phyloP scores from a whole-genome alignment of 2,329 filamentous ascomycete species.

The Paecilomyces formosus region DNA sequence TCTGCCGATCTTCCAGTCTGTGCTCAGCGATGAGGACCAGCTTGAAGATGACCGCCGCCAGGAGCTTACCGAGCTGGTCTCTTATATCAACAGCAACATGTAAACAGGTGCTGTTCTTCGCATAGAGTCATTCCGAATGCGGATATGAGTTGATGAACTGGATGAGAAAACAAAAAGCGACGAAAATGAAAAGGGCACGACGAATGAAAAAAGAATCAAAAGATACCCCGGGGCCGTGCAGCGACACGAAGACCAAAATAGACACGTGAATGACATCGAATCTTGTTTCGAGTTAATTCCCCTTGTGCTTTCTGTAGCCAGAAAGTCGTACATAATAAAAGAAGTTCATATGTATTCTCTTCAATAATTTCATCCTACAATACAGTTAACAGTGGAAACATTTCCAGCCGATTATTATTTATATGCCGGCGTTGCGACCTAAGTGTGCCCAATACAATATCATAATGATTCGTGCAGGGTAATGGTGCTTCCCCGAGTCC shows the following conservation, averaged over 20 bases:
- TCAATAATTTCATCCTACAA: background rate
- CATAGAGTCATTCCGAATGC: background rate
- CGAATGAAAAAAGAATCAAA: background rate
- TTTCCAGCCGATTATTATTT: too few species aligned
- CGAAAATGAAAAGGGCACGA: background rate
- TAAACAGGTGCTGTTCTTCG: background rate
- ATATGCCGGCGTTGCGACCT: too few species aligned
- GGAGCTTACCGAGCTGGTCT: background rate
- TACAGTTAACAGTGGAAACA: background rate
- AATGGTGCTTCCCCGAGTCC: too few species aligned
- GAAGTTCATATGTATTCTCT: too few species aligned
- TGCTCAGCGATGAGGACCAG: constrained; percentile 39
- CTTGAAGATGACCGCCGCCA: constrained; percentile 30
- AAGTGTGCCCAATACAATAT: too few species aligned
- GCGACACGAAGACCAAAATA: background rate
- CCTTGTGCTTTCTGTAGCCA: background rate
- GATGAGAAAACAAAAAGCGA: background rate
- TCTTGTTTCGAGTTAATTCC: background rate
- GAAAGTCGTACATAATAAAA: background rate
- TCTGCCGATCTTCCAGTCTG: constrained; percentile 41
- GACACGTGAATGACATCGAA: background rate
- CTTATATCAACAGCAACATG: background rate
- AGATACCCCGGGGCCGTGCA: background rate
- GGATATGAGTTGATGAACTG: background rate
- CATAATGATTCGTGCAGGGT: too few species aligned